phyloP scores from a whole-genome alignment of 2,329 filamentous ascomycete species.

The Curvularia eragrostidis region DNA sequence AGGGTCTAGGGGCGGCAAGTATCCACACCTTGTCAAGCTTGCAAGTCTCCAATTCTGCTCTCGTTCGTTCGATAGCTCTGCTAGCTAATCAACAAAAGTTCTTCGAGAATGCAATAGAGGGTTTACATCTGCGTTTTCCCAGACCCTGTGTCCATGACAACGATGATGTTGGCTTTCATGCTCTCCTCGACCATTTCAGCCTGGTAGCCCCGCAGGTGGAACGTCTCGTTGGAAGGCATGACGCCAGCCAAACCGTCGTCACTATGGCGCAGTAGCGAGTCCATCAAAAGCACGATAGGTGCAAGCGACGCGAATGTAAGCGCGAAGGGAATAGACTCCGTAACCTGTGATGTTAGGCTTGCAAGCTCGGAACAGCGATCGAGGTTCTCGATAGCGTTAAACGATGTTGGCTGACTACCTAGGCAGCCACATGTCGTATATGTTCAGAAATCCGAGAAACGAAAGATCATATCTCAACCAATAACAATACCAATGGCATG shows the following conservation, averaged over 20 bases:
- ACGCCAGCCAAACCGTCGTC: constrained; percentile 11
- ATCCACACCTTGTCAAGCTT: constrained; percentile 44
- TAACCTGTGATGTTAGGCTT: background rate
- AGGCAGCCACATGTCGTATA: constrained; percentile 2
- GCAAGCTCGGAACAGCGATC: background rate
- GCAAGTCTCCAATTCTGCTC: constrained; percentile 51
- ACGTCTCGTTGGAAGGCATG: constrained; percentile 16
- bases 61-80: constrained; percentile 54
- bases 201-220: constrained; percentile 55
- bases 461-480: background rate
- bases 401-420: constrained; percentile 4
- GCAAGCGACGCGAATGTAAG: background rate
- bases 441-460: background rate
- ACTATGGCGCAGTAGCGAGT: constrained; percentile 7
- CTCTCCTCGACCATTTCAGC: constrained; percentile 58
- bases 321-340: background rate
- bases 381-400: constrained; percentile 3
- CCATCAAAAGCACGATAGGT: background rate
- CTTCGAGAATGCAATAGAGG: background rate
- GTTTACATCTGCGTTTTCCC: constrained; percentile 56
- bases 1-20: constrained; percentile 1
- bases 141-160: constrained; percentile 58
- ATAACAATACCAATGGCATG: background rate
- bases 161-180: constrained; percentile 54
- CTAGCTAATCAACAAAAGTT: constrained; percentile 17